Conservation (phyloP, 345 rosid genomes). For the Citrus cavaleriei region DNA sequence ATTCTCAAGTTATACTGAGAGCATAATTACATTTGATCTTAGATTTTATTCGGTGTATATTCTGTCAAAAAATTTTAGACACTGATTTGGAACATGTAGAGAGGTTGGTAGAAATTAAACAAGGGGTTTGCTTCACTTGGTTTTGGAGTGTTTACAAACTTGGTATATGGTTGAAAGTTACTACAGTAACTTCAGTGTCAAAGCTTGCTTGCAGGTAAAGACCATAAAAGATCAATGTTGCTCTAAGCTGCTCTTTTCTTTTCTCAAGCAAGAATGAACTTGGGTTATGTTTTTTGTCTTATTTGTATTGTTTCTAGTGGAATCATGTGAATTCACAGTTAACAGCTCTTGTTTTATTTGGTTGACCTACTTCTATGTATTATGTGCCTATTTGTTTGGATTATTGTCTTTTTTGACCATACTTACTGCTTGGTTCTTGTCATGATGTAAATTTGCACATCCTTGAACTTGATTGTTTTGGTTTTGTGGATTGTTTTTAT, state of each 20-base stretch:
- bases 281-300: neutral
- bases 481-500: neutral
- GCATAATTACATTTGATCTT: neutral
- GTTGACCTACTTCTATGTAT: neutral
- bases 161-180: neutral
- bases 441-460: neutral
- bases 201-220: neutral
- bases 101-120: neutral
- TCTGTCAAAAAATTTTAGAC: neutral
- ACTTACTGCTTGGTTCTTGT: conserved; percentile 1
- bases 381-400: neutral
- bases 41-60: neutral
- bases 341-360: neutral
- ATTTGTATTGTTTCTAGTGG: conserved; percentile 5
- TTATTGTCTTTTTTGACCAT: neutral
- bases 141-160: neutral
- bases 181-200: neutral
- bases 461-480: neutral
- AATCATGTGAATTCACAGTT: neutral
- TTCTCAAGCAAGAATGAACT: neutral
- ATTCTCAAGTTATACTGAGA: neutral
- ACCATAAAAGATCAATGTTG: neutral
- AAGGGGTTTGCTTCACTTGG: neutral
- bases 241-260: neutral
- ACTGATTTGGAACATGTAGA: neutral